Base-by-base conservation (phyloP, 805 yeast species). In the Candida silvatica region DNA sequence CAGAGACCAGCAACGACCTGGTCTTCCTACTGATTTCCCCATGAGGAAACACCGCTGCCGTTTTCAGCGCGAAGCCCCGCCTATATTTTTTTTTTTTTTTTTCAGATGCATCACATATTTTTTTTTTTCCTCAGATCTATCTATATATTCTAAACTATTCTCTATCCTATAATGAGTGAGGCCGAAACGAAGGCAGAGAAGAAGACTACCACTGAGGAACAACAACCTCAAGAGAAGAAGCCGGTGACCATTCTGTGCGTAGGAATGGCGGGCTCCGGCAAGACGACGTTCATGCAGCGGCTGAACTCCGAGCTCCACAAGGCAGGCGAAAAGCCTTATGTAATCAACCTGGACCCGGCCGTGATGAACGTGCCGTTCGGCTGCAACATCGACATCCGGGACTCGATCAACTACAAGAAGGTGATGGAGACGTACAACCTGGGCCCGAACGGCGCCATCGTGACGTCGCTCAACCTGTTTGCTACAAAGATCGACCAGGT, bases 401-500 rank as follows among this genome's bases (percentile, higher is more conserved):
- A 92, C 59, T 84, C 97, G 1, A 85, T 92, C 40, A 90, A 92
- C 54, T 92, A 92, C 58, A 84, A 82, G 44, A 87, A 92, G 52
- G 97, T 92, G 29, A 92, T 90, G 97, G 92, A 87, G 48, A 88
- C 88, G 53, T 85, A 90, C 54, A 81, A 84, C 39, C 59, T 92
- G 38, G 99, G 99, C 0, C 99, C 99, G 11, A 92, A 92, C 54
- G 99, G 99, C 38, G 97, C 97, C 2, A 92, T 92, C 53, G 95
- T 94, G 44, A 92, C 98, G 0, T 85, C 95, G 16, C 66, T 92
- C 41, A 92, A 92, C 54, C 64, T 92, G 34, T 92, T 92, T 53
- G 67, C 96, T 32, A 92, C 99, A 11, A 92, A 92, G 59, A 86
- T 92, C 38, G 99, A 92, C 56, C 98, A 92, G 61, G 97, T 92